These are phyloP conservation scores for Cyberlindnera saturnus DNA, from an alignment of 805 yeast genomes.

Conservation along the genomic window DNA sequence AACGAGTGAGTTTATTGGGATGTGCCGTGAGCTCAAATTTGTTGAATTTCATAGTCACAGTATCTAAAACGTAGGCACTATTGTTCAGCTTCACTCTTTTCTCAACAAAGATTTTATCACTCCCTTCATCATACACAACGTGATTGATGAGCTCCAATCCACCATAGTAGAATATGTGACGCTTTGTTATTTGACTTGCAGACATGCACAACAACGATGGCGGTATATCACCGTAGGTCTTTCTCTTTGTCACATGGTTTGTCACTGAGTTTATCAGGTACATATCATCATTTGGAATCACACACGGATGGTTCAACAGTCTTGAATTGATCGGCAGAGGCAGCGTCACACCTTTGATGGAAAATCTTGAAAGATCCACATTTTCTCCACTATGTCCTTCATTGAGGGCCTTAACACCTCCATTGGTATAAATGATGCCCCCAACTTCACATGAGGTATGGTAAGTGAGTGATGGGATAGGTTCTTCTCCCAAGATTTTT, in stretches of 20 bases:
- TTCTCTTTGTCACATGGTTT: constrained; percentile 29
- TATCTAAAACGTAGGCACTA: constrained; percentile 56
- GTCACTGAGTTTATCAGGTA: constrained; percentile 36
- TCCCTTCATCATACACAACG: constrained; percentile 29
- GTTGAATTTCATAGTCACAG: constrained; percentile 39
- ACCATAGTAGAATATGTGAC: constrained; percentile 61
- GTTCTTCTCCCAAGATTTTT: constrained; percentile 30
- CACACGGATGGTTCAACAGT: constrained; percentile 36
- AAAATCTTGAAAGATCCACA: constrained; percentile 29
- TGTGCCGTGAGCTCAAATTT: constrained; percentile 35
- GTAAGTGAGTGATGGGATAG: constrained; percentile 37
- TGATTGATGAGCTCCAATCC: constrained; percentile 45
- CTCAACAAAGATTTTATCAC: constrained; percentile 24
- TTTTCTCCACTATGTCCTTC: constrained; percentile 17
- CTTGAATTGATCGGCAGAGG: constrained; percentile 40
- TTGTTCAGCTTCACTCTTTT: constrained; percentile 44
- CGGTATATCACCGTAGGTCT: constrained; percentile 39
- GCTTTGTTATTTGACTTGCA: constrained; percentile 44
- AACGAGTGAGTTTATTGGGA: constrained; percentile 24
- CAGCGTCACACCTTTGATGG: constrained; percentile 35
- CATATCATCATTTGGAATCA: constrained; percentile 33
- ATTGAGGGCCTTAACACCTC: constrained; percentile 33
- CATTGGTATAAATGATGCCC: constrained; percentile 34
- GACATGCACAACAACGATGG: constrained; percentile 45
- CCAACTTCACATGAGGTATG: constrained; percentile 37